Evolutionary conservation across 176 grass and related monocot species (phyloP).

Genomic region (Leersia perrieri): DNA sequence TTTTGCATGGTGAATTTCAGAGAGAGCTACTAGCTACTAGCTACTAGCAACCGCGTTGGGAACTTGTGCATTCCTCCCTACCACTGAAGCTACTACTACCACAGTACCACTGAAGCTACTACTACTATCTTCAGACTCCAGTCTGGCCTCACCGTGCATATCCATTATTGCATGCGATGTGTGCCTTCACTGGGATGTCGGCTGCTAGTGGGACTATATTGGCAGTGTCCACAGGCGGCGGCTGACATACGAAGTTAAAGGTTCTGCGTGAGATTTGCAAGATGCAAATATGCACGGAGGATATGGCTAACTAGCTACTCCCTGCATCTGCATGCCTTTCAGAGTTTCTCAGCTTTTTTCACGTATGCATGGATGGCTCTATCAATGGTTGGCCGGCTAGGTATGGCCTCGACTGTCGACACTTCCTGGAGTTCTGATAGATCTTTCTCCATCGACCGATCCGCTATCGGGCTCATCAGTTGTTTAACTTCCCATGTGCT

Average conservation of each 20-base stretch:
- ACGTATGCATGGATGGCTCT: background rate
- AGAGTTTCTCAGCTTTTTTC: background rate
- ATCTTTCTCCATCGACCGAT: no score
- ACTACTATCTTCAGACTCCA: background rate
- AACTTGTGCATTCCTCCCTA: conserved; percentile 23
- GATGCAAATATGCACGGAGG: no score
- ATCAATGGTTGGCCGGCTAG: background rate
- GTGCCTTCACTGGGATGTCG: conserved; percentile 1
- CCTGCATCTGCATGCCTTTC: background rate
- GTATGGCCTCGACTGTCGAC: no score
- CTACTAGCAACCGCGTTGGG: background rate
- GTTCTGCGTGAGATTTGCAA: background rate
- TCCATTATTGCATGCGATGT: background rate
- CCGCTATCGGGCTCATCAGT: background rate
- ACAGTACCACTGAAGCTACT: no score
- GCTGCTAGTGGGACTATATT: background rate
- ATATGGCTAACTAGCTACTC: background rate
- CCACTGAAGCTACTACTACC: no score
- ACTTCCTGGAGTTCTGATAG: no score
- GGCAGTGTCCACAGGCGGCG: background rate
- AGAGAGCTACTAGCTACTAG: no score
- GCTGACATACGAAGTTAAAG: background rate
- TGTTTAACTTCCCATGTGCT: background rate
- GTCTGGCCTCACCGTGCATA: background rate
- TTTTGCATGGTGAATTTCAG: background rate